A percentile compares a stretch with the other conserved stretches of the same genome.
Evolutionary conservation across 129 eudicot genomes (phyloP).

Genomic region (Dittrichia graveolens): DNA sequence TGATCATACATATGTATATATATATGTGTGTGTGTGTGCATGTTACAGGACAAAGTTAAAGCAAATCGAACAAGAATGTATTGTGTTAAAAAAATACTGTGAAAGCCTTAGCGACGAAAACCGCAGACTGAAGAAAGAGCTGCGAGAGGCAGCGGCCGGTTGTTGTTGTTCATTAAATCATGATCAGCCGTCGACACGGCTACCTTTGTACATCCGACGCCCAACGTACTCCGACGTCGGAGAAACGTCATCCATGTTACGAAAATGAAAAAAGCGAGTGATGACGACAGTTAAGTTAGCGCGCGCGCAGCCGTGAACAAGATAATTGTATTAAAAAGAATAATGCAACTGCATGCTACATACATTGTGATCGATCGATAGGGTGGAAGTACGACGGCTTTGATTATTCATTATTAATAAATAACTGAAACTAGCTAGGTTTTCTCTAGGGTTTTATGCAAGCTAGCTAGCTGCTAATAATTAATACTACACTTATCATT

Average conservation of each 20-base stretch:
- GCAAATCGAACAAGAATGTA: conserved; percentile 66
- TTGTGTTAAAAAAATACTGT: conserved; percentile 53
- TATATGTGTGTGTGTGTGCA: not conserved
- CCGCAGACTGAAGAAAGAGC: conserved; percentile 57
- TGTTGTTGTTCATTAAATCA: conserved; percentile 29
- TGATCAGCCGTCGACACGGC: not conserved
- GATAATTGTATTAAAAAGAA: not conserved
- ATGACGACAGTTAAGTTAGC: not conserved
- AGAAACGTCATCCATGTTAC: conserved; percentile 33
- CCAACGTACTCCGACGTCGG: conserved; percentile 10
- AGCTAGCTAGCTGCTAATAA: conserved; percentile 3
- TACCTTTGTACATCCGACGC: conserved; percentile 32
- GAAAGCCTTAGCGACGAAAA: conserved; percentile 62
- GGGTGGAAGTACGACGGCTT: not conserved
- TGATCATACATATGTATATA: not conserved
- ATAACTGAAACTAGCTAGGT: conserved; percentile 13
- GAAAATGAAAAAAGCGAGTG: conserved; percentile 16
- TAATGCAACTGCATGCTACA: not conserved
- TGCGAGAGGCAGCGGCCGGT: conserved; percentile 38
- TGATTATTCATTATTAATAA: not conserved
- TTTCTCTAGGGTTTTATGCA: conserved; percentile 7
- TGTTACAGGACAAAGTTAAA: conserved; percentile 68
- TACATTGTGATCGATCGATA: not conserved
- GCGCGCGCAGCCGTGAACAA: not conserved
- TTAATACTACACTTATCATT: not conserved